phyloP scores from a whole-genome alignment of 2,329 filamentous ascomycete genomes.

The Bipolaris victoriae region DNA sequence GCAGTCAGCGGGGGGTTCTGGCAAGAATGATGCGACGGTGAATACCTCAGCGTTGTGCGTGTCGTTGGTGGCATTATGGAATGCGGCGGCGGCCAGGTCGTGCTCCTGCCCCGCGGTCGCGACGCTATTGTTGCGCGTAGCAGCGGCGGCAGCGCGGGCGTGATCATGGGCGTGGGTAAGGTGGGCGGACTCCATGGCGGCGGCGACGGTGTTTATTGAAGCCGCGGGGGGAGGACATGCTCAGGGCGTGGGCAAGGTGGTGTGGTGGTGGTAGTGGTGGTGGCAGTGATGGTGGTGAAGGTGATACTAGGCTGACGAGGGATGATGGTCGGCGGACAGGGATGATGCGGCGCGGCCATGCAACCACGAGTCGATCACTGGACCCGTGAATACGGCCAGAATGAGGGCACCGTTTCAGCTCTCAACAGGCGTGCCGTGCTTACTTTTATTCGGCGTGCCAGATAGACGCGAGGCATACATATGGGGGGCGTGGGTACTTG shows the following conservation, averaged over 20 bases:
- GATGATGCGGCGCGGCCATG: slow-evolving; percentile 12
- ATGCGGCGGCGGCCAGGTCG: slow-evolving; percentile 84
- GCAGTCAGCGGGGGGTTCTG: not conserved
- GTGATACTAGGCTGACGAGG: slow-evolving; percentile 2
- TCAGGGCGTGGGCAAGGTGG: not conserved
- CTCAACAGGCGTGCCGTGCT: slow-evolving; percentile 3
- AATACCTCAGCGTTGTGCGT: slow-evolving; percentile 67
- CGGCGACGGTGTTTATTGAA: not conserved
- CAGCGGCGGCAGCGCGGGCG: slow-evolving; percentile 80
- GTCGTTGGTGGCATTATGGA: slow-evolving; percentile 77
- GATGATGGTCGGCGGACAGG: slow-evolving; percentile 1
- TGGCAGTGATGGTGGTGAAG: slow-evolving; percentile 6
- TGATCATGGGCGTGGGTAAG: slow-evolving; percentile 84
- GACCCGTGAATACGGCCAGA: slow-evolving; percentile 5
- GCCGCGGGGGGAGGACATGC: slow-evolving; percentile 10
- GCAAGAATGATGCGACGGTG: too few relatives aligned
- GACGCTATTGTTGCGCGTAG: slow-evolving; percentile 71
- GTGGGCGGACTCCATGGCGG: slow-evolving; percentile 70
- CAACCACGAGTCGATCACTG: slow-evolving; percentile 10
- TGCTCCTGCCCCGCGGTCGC: slow-evolving; percentile 87
- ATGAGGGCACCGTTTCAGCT: slow-evolving; percentile 12
- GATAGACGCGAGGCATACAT: not conserved
- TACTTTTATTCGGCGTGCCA: not conserved
- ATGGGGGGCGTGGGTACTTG: too few relatives aligned
- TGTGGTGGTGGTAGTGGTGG: not conserved